A percentile compares a stretch with the other conserved stretches of the same genome.
Conservation (phyloP, 306 rosid species). For the Corylus heterophylla region DNA sequence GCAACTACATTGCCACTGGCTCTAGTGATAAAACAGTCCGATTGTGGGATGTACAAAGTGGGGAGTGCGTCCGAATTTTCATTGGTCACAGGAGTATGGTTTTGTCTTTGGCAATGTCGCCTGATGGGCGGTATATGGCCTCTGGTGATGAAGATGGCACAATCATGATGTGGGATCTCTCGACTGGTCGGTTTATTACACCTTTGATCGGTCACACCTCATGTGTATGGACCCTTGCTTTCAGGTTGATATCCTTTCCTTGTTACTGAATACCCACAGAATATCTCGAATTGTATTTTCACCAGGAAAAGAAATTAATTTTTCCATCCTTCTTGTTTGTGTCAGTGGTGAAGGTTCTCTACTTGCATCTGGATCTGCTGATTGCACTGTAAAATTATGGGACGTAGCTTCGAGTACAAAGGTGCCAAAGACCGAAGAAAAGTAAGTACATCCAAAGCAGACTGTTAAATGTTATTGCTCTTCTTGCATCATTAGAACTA, state of each 20-base stretch:
- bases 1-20: constrained; percentile 98
- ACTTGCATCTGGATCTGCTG: constrained; percentile 97
- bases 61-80: constrained; percentile 93
- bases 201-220: constrained; percentile 92
- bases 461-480: neutral
- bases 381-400: constrained; percentile 94
- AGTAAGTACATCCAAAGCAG: constrained; percentile 45
- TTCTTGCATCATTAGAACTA: constrained; percentile 7
- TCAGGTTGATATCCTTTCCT: constrained; percentile 53
- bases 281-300: neutral
- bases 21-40: constrained; percentile 96
- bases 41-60: constrained; percentile 94
- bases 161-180: constrained; percentile 98
- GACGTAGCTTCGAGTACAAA: constrained; percentile 82
- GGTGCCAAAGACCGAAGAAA: constrained; percentile 69
- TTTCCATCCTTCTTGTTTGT: constrained; percentile 22
- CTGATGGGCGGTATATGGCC: constrained; percentile 94
- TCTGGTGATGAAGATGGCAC: constrained; percentile 96
- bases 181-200: constrained; percentile 79
- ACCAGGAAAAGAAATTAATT: neutral
- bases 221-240: constrained; percentile 88
- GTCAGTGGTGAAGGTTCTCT: constrained; percentile 88
- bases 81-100: constrained; percentile 97
- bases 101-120: constrained; percentile 87
- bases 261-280: neutral